Percentiles rank a stretch among this genome's conserved stretches.
These are phyloP conservation scores for Chaetomium fimeti DNA, from an alignment of 495 filamentous ascomycete species.

Conservation along the genomic window DNA sequence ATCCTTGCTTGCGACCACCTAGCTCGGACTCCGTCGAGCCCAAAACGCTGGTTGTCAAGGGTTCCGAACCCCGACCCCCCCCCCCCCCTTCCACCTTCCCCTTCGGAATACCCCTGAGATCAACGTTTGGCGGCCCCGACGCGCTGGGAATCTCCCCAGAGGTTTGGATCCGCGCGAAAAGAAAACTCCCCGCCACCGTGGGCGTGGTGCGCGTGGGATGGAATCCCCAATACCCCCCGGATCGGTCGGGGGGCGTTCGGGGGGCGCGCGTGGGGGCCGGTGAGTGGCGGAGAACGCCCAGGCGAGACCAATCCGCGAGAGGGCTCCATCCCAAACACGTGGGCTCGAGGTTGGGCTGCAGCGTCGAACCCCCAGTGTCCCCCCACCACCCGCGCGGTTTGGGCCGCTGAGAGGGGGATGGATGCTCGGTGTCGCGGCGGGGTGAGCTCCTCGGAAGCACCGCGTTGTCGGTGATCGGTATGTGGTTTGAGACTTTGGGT, in stretches of 20 bases:
- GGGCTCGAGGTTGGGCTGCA: background rate
- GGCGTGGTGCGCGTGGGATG: background rate
- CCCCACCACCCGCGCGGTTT: background rate
- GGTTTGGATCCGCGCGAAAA: conserved; percentile 6
- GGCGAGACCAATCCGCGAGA: background rate
- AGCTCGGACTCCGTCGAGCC: background rate
- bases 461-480: background rate
- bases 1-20: background rate
- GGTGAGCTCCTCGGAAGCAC: background rate
- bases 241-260: background rate
- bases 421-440: background rate
- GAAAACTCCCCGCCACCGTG: background rate
- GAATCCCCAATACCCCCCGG: no score
- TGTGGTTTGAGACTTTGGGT: background rate
- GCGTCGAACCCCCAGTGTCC: no score
- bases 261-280: background rate
- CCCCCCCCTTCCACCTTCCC: background rate
- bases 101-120: background rate
- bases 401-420: background rate
- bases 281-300: no score
- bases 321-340: background rate
- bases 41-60: conserved; percentile 5
- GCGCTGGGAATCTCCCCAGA: background rate
- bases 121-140: background rate
- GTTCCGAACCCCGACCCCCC: background rate